Percentiles rank a stretch among this genome's conserved stretches.
Conservation (phyloP, 257 asterid genomes). For the Buddleja alternifolia region DNA sequence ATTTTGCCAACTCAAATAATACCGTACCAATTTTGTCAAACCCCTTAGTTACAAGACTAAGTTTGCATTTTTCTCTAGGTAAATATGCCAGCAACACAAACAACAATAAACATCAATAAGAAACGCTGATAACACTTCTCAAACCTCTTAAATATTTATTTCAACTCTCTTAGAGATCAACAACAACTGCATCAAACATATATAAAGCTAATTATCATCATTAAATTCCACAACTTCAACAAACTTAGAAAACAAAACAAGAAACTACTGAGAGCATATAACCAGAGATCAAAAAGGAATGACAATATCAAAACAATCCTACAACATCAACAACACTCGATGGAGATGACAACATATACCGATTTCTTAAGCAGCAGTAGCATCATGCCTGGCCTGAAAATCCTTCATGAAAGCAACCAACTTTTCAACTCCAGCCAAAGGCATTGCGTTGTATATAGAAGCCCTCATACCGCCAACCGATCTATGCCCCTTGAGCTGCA, state of each 20-base stretch:
- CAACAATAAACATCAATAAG: no score
- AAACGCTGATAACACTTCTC: no score
- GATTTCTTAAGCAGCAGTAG: slow-evolving; percentile 9
- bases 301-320: slow-evolving; percentile 21
- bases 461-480: slow-evolving; percentile 99
- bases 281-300: slow-evolving; percentile 17
- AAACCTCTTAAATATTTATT: no score
- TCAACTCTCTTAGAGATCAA: neutral
- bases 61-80: no score
- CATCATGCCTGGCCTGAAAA: slow-evolving; percentile 86
- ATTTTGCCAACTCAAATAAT: no score
- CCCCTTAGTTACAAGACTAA: no score
- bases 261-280: slow-evolving; percentile 11
- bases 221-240: neutral
- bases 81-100: no score
- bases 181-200: neutral
- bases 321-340: neutral
- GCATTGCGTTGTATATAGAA: slow-evolving; percentile 97
- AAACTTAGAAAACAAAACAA: neutral
- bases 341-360: slow-evolving; percentile 5
- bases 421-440: slow-evolving; percentile 86
- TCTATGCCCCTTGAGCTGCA: slow-evolving; percentile 95
- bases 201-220: neutral
- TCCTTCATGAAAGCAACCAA: slow-evolving; percentile 94
- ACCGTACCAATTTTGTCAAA: no score